phyloP scores from a whole-genome alignment of 805 yeast genomes.

The Kodamaea hsintzibuensis region DNA sequence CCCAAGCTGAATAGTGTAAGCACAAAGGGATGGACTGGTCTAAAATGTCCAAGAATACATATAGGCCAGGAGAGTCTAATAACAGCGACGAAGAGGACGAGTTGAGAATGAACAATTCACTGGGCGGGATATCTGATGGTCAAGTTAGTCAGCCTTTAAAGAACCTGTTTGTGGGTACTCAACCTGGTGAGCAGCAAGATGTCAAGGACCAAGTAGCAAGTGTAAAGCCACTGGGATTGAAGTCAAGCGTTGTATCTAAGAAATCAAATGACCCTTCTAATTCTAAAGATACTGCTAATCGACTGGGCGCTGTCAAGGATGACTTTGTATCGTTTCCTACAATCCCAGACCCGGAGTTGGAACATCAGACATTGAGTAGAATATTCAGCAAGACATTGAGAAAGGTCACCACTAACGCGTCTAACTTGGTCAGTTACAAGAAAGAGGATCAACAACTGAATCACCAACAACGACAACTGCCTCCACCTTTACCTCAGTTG shows the following conservation, averaged over 20 bases:
- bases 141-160: background rate
- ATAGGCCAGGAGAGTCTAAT: constrained; percentile 6
- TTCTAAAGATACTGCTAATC: no score
- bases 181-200: background rate
- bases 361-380: constrained; percentile 33
- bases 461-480: no score
- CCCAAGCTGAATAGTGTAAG: background rate
- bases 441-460: constrained; percentile 1
- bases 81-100: constrained; percentile 16
- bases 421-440: constrained; percentile 9
- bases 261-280: background rate
- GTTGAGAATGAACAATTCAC: background rate
- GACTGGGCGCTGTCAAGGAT: constrained; percentile 11
- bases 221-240: background rate
- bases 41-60: background rate
- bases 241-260: background rate
- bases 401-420: constrained; percentile 45
- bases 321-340: constrained; percentile 46
- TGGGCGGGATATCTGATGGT: background rate
- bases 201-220: background rate
- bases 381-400: constrained; percentile 40
- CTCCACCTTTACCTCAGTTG: background rate
- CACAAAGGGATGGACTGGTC: background rate
- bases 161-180: background rate
- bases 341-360: constrained; percentile 43